Conservation (phyloP, 805 yeast genomes). For the Blastobotrys robertii region DNA sequence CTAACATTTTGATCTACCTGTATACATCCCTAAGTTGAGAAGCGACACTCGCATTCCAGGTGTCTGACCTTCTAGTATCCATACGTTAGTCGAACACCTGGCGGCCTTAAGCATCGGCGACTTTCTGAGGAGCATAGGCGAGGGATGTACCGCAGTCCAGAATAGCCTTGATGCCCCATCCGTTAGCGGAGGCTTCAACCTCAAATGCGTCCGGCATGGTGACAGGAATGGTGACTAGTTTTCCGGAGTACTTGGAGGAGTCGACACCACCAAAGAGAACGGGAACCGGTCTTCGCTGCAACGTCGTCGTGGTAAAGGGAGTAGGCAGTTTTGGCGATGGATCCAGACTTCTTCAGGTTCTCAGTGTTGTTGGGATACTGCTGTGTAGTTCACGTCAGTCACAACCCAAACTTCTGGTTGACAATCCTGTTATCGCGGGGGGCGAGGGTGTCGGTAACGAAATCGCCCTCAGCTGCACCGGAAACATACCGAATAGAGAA, state of each 20-base stretch:
- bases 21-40: too few species aligned
- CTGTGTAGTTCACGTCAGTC: conserved; percentile 50
- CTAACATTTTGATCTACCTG: too few species aligned
- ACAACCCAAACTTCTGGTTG: conserved; percentile 25
- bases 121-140: conserved; percentile 15
- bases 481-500: conserved; percentile 32
- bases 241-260: conserved; percentile 36
- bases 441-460: conserved; percentile 53
- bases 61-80: too few species aligned
- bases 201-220: conserved; percentile 4
- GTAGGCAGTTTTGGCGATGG: conserved; percentile 34
- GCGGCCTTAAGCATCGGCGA: conserved; percentile 24
- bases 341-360: conserved; percentile 40
- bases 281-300: conserved; percentile 27
- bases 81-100: too few species aligned
- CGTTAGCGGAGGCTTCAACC: conserved; percentile 9
- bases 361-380: conserved; percentile 63
- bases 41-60: too few species aligned
- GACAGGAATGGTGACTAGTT: conserved; percentile 16
- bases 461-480: conserved; percentile 43
- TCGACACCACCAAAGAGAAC: conserved; percentile 46
- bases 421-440: conserved; percentile 40
- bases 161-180: conserved; percentile 2
- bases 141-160: conserved; percentile 18
- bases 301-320: conserved; percentile 37